Evolutionary conservation across 352 stramenopile genomes (phyloP).

Genomic region (Phytophthora agathidicida): DNA sequence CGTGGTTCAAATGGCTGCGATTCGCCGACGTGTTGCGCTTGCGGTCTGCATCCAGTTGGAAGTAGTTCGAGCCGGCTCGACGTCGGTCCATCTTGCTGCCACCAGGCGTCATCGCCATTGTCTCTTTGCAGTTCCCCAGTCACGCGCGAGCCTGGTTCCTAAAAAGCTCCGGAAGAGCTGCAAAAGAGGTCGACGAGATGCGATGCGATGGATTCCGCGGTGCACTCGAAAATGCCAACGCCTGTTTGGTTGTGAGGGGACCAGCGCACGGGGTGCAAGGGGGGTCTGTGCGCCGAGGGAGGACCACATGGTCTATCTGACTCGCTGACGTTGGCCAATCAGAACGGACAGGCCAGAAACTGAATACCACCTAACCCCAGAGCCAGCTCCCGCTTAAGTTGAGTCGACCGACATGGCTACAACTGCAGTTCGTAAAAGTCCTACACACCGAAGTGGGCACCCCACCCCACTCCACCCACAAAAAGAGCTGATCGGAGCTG

Average conservation of each 20-base stretch:
- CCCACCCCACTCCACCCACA: no score
- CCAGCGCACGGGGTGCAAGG: conserved; percentile 3
- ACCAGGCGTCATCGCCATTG: conserved; percentile 42
- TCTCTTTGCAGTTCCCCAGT: neutral
- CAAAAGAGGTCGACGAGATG: conserved; percentile 20
- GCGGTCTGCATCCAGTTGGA: conserved; percentile 76
- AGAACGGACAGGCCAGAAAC: conserved; percentile 20
- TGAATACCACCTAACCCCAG: conserved; percentile 1
- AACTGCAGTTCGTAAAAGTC: neutral
- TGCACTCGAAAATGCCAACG: conserved; percentile 16
- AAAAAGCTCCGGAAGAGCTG: no score
- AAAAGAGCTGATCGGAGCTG: no score
- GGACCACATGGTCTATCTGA: conserved; percentile 20
- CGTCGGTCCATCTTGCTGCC: conserved; percentile 57
- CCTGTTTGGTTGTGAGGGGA: conserved; percentile 24
- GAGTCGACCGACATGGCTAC: conserved; percentile 1
- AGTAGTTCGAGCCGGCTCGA: conserved; percentile 87
- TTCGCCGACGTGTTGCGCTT: conserved; percentile 71
- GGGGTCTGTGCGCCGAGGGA: conserved; percentile 11
- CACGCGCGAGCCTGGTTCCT: no score
- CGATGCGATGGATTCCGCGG: conserved; percentile 1
- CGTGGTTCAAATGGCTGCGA: conserved; percentile 39
- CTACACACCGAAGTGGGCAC: no score
- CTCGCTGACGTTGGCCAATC: conserved; percentile 19
- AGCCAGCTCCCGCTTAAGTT: conserved; percentile 33